Base-by-base conservation (phyloP, 768 basidiomycete species). In the Mycena indigotica region DNA sequence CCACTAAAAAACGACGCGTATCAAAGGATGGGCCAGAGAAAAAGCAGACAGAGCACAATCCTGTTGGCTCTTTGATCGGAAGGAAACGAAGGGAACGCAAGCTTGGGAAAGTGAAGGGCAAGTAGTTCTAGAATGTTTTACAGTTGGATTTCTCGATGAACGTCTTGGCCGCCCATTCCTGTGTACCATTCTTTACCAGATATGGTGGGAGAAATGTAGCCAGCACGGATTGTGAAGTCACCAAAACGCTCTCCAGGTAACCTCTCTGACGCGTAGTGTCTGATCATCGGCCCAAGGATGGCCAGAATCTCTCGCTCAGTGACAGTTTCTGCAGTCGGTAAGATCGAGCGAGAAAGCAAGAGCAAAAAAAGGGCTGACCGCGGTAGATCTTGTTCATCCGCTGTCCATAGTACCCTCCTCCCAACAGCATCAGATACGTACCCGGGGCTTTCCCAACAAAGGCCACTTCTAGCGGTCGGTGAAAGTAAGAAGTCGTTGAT, bases 381-480 rank as follows among this genome's bases (percentile, higher is more conserved):
- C 93, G 81, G 74, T 94, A 98, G 53, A 97, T 95, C 76, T 98
- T 98, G 79, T 96, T 96, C 65, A 99, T 77, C 30, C 96, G 83
- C 71, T 98, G 90, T 32, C 96, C 97, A 63, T 93, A 81, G 77
- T 94, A 97, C 1, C 95, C 95, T 53, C 96, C 96, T 38, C 97
- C 96, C 29, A 99, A 87, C 28, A 98, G 83, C 95, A 98, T 97
- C 44, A 87, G 69, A 71, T 99, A 99, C 28, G 86, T 81, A 13
- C 93, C 95, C 1, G 89, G 93, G 0, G 97, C 94, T 75, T 98
- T 98, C 28, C 97, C 96, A 35, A 98, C 88, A 66, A 98, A 96
- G 0, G 95, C 97, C 38, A 98, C 81, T 80, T 98, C 96, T 89
- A 74, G 13, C 57, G 40, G 49, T 30, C 15, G 15, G 28, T 52